Base-by-base conservation (phyloP, 2,329 filamentous ascomycete genomes). In the Xylaria multiplex region DNA sequence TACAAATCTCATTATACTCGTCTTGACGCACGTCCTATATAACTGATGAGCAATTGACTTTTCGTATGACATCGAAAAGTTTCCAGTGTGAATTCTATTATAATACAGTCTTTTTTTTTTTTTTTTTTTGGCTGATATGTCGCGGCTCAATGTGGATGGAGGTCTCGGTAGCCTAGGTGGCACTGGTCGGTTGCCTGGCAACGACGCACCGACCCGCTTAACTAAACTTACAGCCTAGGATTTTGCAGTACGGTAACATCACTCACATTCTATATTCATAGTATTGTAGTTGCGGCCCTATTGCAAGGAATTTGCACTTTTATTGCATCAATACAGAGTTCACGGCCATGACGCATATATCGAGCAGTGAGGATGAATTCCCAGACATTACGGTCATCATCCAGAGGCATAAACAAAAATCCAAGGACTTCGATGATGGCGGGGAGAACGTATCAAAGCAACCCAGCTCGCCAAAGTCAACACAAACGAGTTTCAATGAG, bases 281-380 rank as follows among this genome's bases (percentile, higher is more conserved):
- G 27, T 42, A 42, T 58, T 11, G 37, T 22, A 42, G 24, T 19
- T 45, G n/a, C 22, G 40, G 5, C 19, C 16, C 30, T 16, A 50
- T n/a, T 19, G 24, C 42, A 53, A 42, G 50, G 49, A 55, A 59
- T 53, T 6, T 48, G 30, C 63, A 60, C 46, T 58, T 27, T 45
- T 56, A 60, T 49, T 35, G n/a, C 40, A 53, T 49, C 22, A 55
- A 45, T 49, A 57, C 37, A 48, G 24, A 24, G 13, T n/a, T 61
- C 19, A 49, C 48, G 49, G 65, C 52, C 24, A 72, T 76, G 69
- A 63, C 59, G 42, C 65, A 70, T 62, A 46, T 45, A 40, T 72
- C 68, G 7, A 68, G 62, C 48, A 71, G 67, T 59, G 79, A 82
- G 22, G 81, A 83, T 48, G 82, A 83, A 40, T 77, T 83, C 30